A percentile compares a stretch with the other conserved stretches of the same genome.
These are phyloP conservation scores for Iris pallida DNA, from an alignment of 116 monocot species.

Conservation along the genomic window DNA sequence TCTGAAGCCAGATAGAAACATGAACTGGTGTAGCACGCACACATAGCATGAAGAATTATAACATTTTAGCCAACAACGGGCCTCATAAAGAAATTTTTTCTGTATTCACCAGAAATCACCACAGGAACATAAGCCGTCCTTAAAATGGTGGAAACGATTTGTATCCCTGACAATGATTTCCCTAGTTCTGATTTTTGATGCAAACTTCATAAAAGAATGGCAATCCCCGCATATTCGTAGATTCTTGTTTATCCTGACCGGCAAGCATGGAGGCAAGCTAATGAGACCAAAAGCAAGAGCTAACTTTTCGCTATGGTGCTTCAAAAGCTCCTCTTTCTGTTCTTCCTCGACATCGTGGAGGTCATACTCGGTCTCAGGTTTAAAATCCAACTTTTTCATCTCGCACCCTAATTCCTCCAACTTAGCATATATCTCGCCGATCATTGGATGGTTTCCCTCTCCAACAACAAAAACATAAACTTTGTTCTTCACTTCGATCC, in stretches of 20 bases:
- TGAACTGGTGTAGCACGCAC: too few relatives aligned
- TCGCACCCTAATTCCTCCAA: conserved; percentile 37
- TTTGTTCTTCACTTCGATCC: conserved; percentile 52
- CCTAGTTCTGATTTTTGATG: conserved; percentile 27
- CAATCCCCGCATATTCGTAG: conserved; percentile 54
- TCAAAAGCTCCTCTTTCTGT: conserved; percentile 41
- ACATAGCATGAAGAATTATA: neutral
- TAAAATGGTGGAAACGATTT: conserved; percentile 67
- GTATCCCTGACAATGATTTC: conserved; percentile 51
- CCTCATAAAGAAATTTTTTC: too few relatives aligned
- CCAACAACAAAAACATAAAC: conserved; percentile 56
- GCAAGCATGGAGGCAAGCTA: conserved; percentile 25
- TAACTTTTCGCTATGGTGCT: conserved; percentile 57
- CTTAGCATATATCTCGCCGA: conserved; percentile 35
- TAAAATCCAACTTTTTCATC: conserved; percentile 38
- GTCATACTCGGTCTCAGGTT: conserved; percentile 31
- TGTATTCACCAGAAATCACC: conserved; percentile 49
- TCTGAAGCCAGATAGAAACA: too few relatives aligned
- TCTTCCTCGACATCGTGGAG: conserved; percentile 51
- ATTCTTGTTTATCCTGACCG: conserved; percentile 60
- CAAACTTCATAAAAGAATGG: conserved; percentile 43
- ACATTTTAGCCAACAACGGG: too few relatives aligned
- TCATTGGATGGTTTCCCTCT: conserved; percentile 35
- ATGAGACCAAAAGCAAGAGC: conserved; percentile 64
- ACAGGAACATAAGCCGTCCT: conserved; percentile 44